Evolutionary conservation across 192 early-diverging fungal species (phyloP).

Genomic region (Allomyces javanicus): DNA sequence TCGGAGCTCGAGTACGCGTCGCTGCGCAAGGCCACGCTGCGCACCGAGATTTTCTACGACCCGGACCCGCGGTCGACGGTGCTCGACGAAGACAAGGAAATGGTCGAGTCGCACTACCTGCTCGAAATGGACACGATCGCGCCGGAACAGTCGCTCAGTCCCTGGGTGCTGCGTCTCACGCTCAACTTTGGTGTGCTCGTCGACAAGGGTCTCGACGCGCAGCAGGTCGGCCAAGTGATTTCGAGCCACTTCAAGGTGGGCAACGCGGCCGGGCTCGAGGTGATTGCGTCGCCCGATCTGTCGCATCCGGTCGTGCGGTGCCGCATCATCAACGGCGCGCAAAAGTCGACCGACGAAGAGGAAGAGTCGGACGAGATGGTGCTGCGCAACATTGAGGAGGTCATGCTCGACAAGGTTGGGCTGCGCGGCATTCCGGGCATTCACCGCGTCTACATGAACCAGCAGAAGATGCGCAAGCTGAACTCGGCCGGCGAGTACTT

Average conservation of each 20-base stretch:
- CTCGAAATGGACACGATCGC: slow-evolving; percentile 48
- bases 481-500: slow-evolving; percentile 43
- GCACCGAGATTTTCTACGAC: slow-evolving; percentile 91
- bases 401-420: slow-evolving; percentile 67
- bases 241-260: background rate
- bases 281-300: background rate
- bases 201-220: slow-evolving; percentile 15
- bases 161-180: slow-evolving; percentile 34
- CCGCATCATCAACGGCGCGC: background rate
- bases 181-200: slow-evolving; percentile 22
- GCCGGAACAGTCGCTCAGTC: slow-evolving; percentile 16
- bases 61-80: slow-evolving; percentile 63
- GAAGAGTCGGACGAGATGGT: slow-evolving; percentile 71
- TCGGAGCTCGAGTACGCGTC: slow-evolving; percentile 80
- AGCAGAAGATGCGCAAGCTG: slow-evolving; percentile 24
- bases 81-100: slow-evolving; percentile 72
- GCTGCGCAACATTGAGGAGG: slow-evolving; percentile 60
- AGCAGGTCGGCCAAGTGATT: background rate
- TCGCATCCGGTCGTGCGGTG: background rate
- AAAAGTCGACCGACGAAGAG: slow-evolving; percentile 33
- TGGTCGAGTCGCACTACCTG: slow-evolving; percentile 66
- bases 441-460: slow-evolving; percentile 59
- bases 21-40: slow-evolving; percentile 56
- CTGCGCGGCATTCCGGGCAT: slow-evolving; percentile 79
- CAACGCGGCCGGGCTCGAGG: background rate